Percentiles rank a stretch among this genome's conserved stretches.
Evolutionary conservation across 306 rosid species (phyloP).

Genomic region (Cicer judaicum): DNA sequence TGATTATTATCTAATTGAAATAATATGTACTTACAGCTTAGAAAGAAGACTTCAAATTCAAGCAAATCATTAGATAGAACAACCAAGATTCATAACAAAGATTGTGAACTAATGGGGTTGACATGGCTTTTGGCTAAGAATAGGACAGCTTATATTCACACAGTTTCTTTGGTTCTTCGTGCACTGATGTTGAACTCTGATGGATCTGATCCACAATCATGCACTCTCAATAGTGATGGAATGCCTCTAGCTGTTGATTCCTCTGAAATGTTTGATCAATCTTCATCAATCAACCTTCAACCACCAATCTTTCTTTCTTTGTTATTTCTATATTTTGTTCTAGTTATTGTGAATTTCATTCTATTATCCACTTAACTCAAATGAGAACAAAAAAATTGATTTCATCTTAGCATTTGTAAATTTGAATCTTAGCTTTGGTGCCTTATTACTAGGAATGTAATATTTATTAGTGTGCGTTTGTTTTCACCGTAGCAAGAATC

Average conservation of each 20-base stretch:
- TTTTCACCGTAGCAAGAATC: too few relatives aligned
- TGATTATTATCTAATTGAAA: constrained; percentile 35
- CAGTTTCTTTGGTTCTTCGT: constrained; percentile 79
- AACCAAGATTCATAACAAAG: constrained; percentile 87
- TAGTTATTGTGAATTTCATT: constrained; percentile 44
- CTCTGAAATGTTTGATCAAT: constrained; percentile 60
- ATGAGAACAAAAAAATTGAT: constrained; percentile 33
- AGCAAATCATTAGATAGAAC: constrained; percentile 83
- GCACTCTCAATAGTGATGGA: constrained; percentile 91
- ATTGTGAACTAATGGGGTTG: constrained; percentile 91
- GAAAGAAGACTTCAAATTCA: constrained; percentile 73
- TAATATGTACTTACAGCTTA: constrained; percentile 65
- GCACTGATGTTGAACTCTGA: constrained; percentile 79
- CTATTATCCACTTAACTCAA: constrained; percentile 42
- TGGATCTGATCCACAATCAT: constrained; percentile 71
- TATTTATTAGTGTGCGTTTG: neutral
- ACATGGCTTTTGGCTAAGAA: constrained; percentile 97
- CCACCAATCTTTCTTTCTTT: constrained; percentile 49
- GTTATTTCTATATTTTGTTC: constrained; percentile 46
- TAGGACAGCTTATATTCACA: constrained; percentile 71
- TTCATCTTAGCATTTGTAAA: constrained; percentile 45
- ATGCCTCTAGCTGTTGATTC: constrained; percentile 98
- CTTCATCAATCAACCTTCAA: constrained; percentile 55
- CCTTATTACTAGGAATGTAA: constrained; percentile 24
- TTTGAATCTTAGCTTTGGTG: constrained; percentile 47